Percentiles rank a stretch among this genome's conserved stretches.
Conservation (phyloP, 257 asterid genomes). For the Eucommia ulmoides region DNA sequence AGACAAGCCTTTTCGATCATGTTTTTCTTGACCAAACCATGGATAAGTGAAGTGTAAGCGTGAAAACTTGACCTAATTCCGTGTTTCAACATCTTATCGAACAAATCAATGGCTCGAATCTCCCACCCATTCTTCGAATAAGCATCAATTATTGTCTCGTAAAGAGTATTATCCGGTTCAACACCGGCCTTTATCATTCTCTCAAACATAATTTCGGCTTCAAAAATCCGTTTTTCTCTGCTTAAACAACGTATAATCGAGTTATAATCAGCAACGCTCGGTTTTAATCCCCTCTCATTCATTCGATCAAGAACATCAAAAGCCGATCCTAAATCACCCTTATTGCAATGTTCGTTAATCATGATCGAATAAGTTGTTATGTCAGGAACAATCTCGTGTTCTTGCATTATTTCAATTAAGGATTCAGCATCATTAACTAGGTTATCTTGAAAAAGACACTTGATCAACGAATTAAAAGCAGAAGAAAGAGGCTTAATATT, state of each 20-base stretch:
- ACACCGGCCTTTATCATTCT: slow-evolving; percentile 35
- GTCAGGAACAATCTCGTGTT: slow-evolving; percentile 32
- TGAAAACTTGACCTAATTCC: slow-evolving; percentile 31
- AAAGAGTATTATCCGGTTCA: slow-evolving; percentile 37
- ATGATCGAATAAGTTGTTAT: slow-evolving; percentile 28
- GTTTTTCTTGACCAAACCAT: slow-evolving; percentile 45
- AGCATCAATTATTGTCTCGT: slow-evolving; percentile 44
- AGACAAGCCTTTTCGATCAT: slow-evolving; percentile 33
- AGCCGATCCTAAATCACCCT: slow-evolving; percentile 29
- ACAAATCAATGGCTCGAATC: slow-evolving; percentile 26
- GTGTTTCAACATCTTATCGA: slow-evolving; percentile 29
- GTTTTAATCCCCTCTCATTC: slow-evolving; percentile 35
- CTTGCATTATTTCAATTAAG: slow-evolving; percentile 36
- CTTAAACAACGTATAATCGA: slow-evolving; percentile 41
- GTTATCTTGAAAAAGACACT: slow-evolving; percentile 37
- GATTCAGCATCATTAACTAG: slow-evolving; percentile 25
- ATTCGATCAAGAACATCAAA: slow-evolving; percentile 30
- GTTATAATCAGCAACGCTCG: slow-evolving; percentile 30
- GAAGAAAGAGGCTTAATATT: slow-evolving; percentile 28
- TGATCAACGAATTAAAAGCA: slow-evolving; percentile 46
- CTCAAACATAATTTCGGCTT: slow-evolving; percentile 31
- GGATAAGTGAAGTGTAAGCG: slow-evolving; percentile 48
- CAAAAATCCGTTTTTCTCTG: slow-evolving; percentile 23
- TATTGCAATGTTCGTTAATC: slow-evolving; percentile 30
- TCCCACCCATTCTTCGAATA: slow-evolving; percentile 44